Evolutionary conservation across 1,284 basidiomycete genomes (phyloP).

Genomic region (Marasmius fiardii): DNA sequence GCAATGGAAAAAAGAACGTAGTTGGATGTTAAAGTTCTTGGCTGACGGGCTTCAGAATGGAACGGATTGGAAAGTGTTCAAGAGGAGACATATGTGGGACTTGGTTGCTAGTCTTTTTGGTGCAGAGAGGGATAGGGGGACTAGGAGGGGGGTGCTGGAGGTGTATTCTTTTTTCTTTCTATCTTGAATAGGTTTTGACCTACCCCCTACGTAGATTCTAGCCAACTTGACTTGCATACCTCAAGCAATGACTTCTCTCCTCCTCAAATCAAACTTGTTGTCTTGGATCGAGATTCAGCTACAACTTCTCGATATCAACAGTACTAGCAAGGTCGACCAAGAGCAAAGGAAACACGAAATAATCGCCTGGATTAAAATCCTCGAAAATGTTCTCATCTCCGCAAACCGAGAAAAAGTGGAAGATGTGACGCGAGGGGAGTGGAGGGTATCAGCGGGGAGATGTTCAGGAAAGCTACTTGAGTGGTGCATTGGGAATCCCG

Average conservation of each 20-base stretch:
- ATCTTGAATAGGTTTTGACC: neutral
- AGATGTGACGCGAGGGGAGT: constrained; percentile 48
- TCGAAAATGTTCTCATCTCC: constrained; percentile 64
- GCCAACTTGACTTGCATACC: constrained; percentile 66
- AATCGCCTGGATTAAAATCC: constrained; percentile 62
- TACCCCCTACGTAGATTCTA: constrained; percentile 49
- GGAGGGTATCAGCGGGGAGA: constrained; percentile 50
- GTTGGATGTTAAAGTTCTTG: constrained; percentile 86
- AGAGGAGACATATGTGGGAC: constrained; percentile 85
- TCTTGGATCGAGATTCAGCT: constrained; percentile 81
- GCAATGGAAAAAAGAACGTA: constrained; percentile 77
- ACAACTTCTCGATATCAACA: constrained; percentile 44
- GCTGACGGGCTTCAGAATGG: constrained; percentile 73
- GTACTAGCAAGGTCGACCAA: neutral
- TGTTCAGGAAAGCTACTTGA: constrained; percentile 39
- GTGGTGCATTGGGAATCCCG: constrained; percentile 31
- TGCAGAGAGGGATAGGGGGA: constrained; percentile 46
- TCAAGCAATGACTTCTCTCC: constrained; percentile 63
- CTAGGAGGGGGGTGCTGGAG: too few species aligned
- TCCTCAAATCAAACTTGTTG: constrained; percentile 67
- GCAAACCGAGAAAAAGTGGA: constrained; percentile 47
- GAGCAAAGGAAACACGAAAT: constrained; percentile 34
- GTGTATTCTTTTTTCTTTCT: constrained; percentile 43
- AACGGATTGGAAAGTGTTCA: constrained; percentile 81
- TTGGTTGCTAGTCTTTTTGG: constrained; percentile 79